Evolutionary conservation across 2,329 filamentous ascomycete species (phyloP).

Genomic region (Cladosporium sp.): DNA sequence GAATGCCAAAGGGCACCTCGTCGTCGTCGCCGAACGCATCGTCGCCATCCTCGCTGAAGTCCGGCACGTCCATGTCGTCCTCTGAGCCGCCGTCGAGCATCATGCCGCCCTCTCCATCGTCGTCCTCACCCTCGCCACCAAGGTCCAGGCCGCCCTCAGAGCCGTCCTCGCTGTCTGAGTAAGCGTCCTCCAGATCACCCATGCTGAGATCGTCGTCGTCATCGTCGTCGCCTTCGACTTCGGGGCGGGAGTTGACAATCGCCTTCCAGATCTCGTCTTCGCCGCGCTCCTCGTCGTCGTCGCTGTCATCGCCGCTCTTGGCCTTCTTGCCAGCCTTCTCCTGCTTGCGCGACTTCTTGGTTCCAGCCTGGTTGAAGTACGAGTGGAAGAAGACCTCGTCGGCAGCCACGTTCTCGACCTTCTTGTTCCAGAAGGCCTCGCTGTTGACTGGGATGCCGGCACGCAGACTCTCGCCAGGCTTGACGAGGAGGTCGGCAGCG

Average conservation of each 20-base stretch:
- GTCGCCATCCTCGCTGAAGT: constrained; percentile 43
- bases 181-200: constrained; percentile 44
- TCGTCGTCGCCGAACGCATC: constrained; percentile 47
- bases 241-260: constrained; percentile 76
- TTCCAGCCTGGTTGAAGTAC: constrained; percentile 75
- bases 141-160: constrained; percentile 52
- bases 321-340: constrained; percentile 55
- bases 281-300: constrained; percentile 42
- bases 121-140: constrained; percentile 49
- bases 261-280: constrained; percentile 88
- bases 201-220: constrained; percentile 62
- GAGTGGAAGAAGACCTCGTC: constrained; percentile 98
- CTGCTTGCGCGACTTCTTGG: constrained; percentile 55
- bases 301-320: constrained; percentile 45
- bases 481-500: constrained; percentile 61
- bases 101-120: constrained; percentile 45
- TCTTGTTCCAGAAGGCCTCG: constrained; percentile 88
- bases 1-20: constrained; percentile 56
- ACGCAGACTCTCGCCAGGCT: constrained; percentile 58
- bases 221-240: constrained; percentile 65
- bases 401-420: constrained; percentile 78
- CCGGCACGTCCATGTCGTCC: constrained; percentile 53
- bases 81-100: constrained; percentile 50
- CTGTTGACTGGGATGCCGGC: constrained; percentile 66
- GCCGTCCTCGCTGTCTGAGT: constrained; percentile 41